Evolutionary conservation across 345 rosid species (phyloP).

Genomic region (Gynandropsis gynandra): DNA sequence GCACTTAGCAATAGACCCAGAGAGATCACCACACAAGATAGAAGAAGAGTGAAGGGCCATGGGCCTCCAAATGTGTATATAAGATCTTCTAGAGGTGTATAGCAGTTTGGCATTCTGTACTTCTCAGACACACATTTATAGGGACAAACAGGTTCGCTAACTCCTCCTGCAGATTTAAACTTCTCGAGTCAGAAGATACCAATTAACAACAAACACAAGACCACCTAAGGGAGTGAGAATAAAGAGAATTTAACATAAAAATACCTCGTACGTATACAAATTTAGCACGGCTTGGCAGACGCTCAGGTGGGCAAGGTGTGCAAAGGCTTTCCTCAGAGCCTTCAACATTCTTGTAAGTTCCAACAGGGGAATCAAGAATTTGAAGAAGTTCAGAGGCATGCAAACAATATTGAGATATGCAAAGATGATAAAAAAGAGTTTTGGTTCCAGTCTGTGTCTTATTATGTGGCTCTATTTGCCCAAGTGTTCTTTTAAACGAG

Average conservation of each 20-base stretch:
- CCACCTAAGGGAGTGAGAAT: slow-evolving; percentile 3
- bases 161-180: slow-evolving; percentile 65
- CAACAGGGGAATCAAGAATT: slow-evolving; percentile 98
- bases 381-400: too few relatives aligned
- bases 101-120: slow-evolving; percentile 95
- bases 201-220: slow-evolving; percentile 17
- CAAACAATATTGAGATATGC: slow-evolving; percentile 10
- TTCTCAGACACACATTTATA: slow-evolving; percentile 83
- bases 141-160: slow-evolving; percentile 57
- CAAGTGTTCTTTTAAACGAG: too few relatives aligned
- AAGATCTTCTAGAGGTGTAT: slow-evolving; percentile 93
- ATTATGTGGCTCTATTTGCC: slow-evolving; percentile 4
- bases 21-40: slow-evolving; percentile 59
- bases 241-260: slow-evolving; percentile 11
- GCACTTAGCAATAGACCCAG: slow-evolving; percentile 62
- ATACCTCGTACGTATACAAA: slow-evolving; percentile 81
- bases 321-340: slow-evolving; percentile 88
- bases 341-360: slow-evolving; percentile 77
- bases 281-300: slow-evolving; percentile 76
- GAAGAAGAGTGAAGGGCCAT: slow-evolving; percentile 65
- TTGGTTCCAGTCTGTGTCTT: background rate
- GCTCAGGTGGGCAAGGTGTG: slow-evolving; percentile 68
- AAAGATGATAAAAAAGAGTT: background rate
- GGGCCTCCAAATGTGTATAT: slow-evolving; percentile 92
- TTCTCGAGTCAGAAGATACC: slow-evolving; percentile 21